These are phyloP conservation scores for Mycena belliarum DNA, from an alignment of 768 basidiomycete species.

Conservation along the genomic window DNA sequence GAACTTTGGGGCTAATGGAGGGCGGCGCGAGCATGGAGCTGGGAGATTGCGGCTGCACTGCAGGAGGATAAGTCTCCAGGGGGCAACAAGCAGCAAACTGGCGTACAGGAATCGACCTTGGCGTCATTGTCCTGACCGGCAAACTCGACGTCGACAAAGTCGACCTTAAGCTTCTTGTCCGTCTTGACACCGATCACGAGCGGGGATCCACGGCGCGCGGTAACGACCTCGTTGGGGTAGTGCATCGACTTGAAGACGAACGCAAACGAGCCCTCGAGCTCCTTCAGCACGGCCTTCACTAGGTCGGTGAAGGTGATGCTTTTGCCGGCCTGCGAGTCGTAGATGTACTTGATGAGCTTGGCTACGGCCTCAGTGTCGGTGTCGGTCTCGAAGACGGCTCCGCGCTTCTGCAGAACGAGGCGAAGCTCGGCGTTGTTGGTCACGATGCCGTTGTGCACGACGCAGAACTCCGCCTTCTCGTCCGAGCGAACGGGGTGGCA, in stretches of 20 bases:
- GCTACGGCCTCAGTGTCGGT: conserved; percentile 99
- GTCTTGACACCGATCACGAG: conserved; percentile 98
- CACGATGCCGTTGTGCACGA: conserved; percentile 99
- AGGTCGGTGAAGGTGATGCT: conserved; percentile 86
- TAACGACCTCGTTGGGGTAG: conserved; percentile 95
- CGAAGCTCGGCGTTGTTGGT: conserved; percentile 90
- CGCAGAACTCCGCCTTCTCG: conserved; percentile 75
- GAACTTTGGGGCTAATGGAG: conserved; percentile 69
- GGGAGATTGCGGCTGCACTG: conserved; percentile 54
- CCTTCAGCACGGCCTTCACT: conserved; percentile 94
- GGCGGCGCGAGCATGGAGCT: conserved; percentile 68
- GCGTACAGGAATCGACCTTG: conserved; percentile 44
- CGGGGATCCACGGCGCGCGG: conserved; percentile 95
- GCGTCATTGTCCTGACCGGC: conserved; percentile 65
- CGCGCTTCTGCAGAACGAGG: conserved; percentile 92
- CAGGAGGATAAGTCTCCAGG: background rate
- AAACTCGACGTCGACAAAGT: conserved; percentile 98
- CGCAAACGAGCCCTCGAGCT: conserved; percentile 97
- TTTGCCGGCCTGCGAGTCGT: conserved; percentile 88
- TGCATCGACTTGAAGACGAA: conserved; percentile 98
- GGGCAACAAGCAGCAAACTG: background rate
- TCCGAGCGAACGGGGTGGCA: conserved; percentile 96
- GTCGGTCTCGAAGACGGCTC: conserved; percentile 91
- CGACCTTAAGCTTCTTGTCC: conserved; percentile 99
- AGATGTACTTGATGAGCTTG: conserved; percentile 94